Evolutionary conservation across 1,139 yeast species (phyloP), one percentile per base, ranked within the genome.

Genomic region (Schizosaccharomyces versatilis): DNA sequence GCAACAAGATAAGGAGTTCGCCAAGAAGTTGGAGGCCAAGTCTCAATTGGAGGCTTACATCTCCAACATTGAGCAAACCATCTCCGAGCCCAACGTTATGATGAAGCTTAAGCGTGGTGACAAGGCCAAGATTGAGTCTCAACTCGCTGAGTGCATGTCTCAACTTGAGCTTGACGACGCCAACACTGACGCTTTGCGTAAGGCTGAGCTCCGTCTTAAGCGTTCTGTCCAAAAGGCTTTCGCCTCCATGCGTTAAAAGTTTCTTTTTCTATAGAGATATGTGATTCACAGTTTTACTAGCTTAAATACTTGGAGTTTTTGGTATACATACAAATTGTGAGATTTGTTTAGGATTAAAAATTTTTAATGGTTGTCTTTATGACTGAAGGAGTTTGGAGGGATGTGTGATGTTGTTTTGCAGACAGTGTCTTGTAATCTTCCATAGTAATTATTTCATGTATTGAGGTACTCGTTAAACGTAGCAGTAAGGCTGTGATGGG

Each of bases 191-290:
- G 96, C 86, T 74, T 81, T 77, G 78, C 84, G 97, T 83, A 90
- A 85, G 82, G 98, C 98, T 71, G 98, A 90, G 80, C 85, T 93
- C 72, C 81, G 88, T 73, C 84, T 90, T 73, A 90, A 90, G 86
- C 84, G 98, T 77, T 95, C 93, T 71, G 96, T 86, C 73, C 88
- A 96, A 79, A 90, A 86, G 80, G 97, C 97, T 73, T 84, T 86
- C 86, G 83, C 95, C 68, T 80, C 96, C 74, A 96, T 96, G 81
- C 86, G 84, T 81, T 54, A 56, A 41, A 55, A 24, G 32, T 24
- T 24, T 24, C 32, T 24, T 24, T 5, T 24, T 24, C 5, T 3
- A 24, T 24, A 24, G 32, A 24, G 32, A 24, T 24, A 24, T 24
- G 32, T 24, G 32, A 24, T 24, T 24, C 32, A 24, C 32, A 24